A percentile compares a stretch with the other conserved stretches of the same genome.
Conservation (phyloP, 176 grass and related monocot species). For the Echinochloa phyllopogon region DNA sequence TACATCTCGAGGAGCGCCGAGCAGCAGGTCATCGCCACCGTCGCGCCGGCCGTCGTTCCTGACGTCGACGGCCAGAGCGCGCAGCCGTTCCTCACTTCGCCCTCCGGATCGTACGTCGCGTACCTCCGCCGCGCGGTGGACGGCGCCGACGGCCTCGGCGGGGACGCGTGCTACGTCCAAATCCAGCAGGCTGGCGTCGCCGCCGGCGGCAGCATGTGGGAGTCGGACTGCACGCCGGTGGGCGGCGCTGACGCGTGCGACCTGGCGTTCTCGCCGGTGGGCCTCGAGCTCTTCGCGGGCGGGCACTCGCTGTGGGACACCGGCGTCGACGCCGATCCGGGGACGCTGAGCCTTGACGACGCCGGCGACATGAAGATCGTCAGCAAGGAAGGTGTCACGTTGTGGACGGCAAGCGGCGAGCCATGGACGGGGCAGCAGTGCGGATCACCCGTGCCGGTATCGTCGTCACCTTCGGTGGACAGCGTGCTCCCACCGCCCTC, state of each 20-base stretch:
- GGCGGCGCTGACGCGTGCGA: constrained; percentile 51
- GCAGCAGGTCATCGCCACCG: constrained; percentile 59
- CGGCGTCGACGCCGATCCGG: constrained; percentile 37
- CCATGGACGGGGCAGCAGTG: constrained; percentile 52
- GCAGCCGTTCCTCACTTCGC: constrained; percentile 53
- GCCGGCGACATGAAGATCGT: constrained; percentile 52
- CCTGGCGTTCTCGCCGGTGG: constrained; percentile 53
- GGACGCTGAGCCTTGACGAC: constrained; percentile 50
- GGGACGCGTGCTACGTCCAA: constrained; percentile 56
- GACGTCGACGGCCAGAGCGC: constrained; percentile 44
- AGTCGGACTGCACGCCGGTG: constrained; percentile 57
- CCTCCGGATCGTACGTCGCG: constrained; percentile 48
- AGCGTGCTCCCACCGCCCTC: constrained; percentile 1
- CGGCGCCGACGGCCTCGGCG: background rate
- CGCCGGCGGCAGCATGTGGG: constrained; percentile 40
- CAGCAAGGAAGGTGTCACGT: constrained; percentile 43
- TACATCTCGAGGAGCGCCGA: constrained; percentile 47
- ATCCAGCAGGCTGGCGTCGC: constrained; percentile 23
- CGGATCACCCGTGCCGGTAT: constrained; percentile 34
- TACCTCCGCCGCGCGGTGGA: constrained; percentile 49
- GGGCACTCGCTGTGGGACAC: constrained; percentile 64
- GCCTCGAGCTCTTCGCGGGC: constrained; percentile 64
- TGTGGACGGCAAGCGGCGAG: constrained; percentile 54
- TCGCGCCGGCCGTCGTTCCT: constrained; percentile 9
- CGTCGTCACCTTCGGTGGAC: background rate